A percentile compares a stretch with the other conserved stretches of the same genome.
Conservation (phyloP, 805 yeast genomes). For the Starmerella potacharoeniae region DNA sequence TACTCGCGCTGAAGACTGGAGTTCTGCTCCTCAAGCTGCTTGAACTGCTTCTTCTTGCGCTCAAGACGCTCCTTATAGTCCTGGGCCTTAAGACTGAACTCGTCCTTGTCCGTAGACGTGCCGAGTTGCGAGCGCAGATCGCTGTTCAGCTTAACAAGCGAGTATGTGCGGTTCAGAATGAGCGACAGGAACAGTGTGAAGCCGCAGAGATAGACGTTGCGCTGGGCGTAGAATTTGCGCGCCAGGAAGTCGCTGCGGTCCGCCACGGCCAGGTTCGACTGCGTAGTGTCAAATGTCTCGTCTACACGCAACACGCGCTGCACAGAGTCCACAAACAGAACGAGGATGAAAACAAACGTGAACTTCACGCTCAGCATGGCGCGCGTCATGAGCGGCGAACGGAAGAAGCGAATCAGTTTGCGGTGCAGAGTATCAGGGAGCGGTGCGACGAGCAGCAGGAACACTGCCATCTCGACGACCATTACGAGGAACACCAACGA, state of each 20-base stretch:
- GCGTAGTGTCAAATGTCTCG: slow-evolving; percentile 38
- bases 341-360: slow-evolving; percentile 67
- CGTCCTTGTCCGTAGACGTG: slow-evolving; percentile 34
- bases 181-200: slow-evolving; percentile 83
- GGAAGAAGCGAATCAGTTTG: slow-evolving; percentile 49
- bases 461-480: slow-evolving; percentile 64
- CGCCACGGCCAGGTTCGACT: slow-evolving; percentile 29
- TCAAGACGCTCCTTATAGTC: slow-evolving; percentile 42
- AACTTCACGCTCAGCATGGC: slow-evolving; percentile 72
- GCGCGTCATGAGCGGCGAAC: slow-evolving; percentile 54
- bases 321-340: slow-evolving; percentile 78
- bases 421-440: slow-evolving; percentile 65
- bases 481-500: slow-evolving; percentile 57
- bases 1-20: slow-evolving; percentile 53
- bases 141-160: slow-evolving; percentile 58
- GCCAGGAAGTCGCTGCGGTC: slow-evolving; percentile 81
- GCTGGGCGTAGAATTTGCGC: slow-evolving; percentile 86
- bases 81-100: slow-evolving; percentile 40
- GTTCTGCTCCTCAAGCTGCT: slow-evolving; percentile 62
- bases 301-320: slow-evolving; percentile 65
- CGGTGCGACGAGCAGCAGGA: slow-evolving; percentile 73
- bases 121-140: slow-evolving; percentile 17
- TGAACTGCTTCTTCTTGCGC: slow-evolving; percentile 54
- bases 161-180: slow-evolving; percentile 73
- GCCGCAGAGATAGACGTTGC: slow-evolving; percentile 93